Evolutionary conservation across 768 basidiomycete species (phyloP).

Genomic region (Sarcomyxa edulis): DNA sequence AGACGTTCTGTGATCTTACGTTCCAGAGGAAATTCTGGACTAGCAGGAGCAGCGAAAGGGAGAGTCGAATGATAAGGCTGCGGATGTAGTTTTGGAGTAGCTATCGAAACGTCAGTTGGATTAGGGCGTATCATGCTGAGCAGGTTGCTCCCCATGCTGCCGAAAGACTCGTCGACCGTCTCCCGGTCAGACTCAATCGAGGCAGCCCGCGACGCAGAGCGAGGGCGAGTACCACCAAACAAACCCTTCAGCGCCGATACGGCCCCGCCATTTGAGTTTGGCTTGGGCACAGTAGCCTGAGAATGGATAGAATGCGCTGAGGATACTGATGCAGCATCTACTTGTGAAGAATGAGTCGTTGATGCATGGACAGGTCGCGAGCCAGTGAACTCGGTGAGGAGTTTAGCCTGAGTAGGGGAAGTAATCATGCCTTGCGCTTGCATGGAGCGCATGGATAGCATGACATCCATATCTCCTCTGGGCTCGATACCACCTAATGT

Average conservation of each 20-base stretch:
- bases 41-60: constrained; percentile 27
- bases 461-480: constrained; percentile 78
- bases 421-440: constrained; percentile 54
- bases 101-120: too few species aligned
- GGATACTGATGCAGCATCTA: constrained; percentile 43
- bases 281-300: constrained; percentile 32
- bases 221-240: constrained; percentile 46
- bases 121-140: constrained; percentile 35
- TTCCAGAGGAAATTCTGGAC: too few species aligned
- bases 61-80: constrained; percentile 21
- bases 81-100: too few species aligned
- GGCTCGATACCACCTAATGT: constrained; percentile 49
- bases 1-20: constrained; percentile 15
- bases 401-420: constrained; percentile 21
- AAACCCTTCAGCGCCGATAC: constrained; percentile 59
- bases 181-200: constrained; percentile 34
- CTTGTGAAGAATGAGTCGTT: constrained; percentile 21
- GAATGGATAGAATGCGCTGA: constrained; percentile 39
- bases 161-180: constrained; percentile 48
- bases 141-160: constrained; percentile 48
- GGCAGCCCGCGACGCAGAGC: constrained; percentile 49
- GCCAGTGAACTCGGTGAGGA: constrained; percentile 5
- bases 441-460: constrained; percentile 77
- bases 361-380: constrained; percentile 4
- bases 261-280: constrained; percentile 28